Evolutionary conservation across 768 basidiomycete species (phyloP), one percentile per base, ranked within the genome.

Genomic region (Gautieria morchelliformis): DNA sequence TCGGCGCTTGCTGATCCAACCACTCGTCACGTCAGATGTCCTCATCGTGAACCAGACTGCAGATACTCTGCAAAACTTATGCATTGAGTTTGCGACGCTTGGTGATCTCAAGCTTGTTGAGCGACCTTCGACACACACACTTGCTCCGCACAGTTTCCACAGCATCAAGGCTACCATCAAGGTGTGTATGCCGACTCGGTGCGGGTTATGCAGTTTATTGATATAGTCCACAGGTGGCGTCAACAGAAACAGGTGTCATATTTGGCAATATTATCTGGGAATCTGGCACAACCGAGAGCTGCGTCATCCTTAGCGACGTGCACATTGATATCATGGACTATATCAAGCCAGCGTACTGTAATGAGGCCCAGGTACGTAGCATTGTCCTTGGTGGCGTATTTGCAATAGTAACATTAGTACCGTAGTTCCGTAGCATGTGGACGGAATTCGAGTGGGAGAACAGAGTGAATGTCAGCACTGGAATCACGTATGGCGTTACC

Each of bases 371-470:
- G 81, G 91, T 89, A 65, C 20, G 73, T 67, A 35, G 4, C 22
- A 22, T 11, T n/a, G 15, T 4, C 2, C 44, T 35, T 27, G 19
- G 5, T 35, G 32, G 27, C 17, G 20, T 35, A 17, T 59, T 56
- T 12, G 27, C 48, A 24, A 32, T 8, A 50, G 41, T 52, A 22
- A 56, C 32, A 5, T 44, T 33, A 8, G 10, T 27, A 14, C 14
- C 33, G n/a, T 64, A 94, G 88, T 95, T 95, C 83, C 83, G 95
- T 33, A 90, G 83, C 69, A 95, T 95, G 93, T 96, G 95, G 95
- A 99, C 94, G 27, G 96, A 98, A 70, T 99, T 99, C 65, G 95
- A 99, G 70, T 99, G 95, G 95, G 95, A 99, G 78, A 99, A 99
- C 74, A 82, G 94, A 64, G 95, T 98, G 56, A 97, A 97, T 66